Base-by-base conservation (phyloP, 192 early-diverging fungal species). In the Backusella australiensis region DNA sequence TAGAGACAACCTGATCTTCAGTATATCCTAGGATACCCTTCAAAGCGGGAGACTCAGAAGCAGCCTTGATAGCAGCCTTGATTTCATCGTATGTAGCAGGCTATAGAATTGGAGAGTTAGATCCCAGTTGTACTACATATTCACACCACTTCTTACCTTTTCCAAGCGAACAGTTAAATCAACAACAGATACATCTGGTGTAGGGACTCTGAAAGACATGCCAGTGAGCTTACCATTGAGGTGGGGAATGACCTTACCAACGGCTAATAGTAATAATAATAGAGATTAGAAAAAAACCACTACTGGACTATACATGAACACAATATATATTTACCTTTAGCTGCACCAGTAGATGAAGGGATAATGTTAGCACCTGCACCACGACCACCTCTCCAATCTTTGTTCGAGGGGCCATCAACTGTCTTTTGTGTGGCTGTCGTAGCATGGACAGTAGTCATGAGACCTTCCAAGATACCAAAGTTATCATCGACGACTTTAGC, bases 391-490 rank as follows among this genome's bases (percentile, higher is more conserved):
- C 97, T 90, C 95, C 96, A 97, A 91, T 97, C 96, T 85, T 95
- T 95, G 81, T 90, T 91, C 12, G 96, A 97, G 41, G 96, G 96
- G 67, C 94, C 93, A 87, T 99, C 97, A 77, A 99, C 97, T 68
- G 96, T 98, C 93, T 99, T 99, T 86, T 99, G 97, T 83, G 97
- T 97, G 80, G 97, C 96, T 65, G 97, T 98, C 81, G 91, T 91
- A 80, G 97, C 94, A 86, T 98, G 97, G 83, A 95, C 93, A 44
- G 97, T 98, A 80, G 94, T 97, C 97, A 98, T 98, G 68, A 98
- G 86, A 78, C 91, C 97, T 89, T 97, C 96, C 46, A 91, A 82
- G 78, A 98, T 95, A 73, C 97, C 97, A 84, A 97, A 97, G 83
- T 95, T 89, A 80, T 97, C 96, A 86, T 98, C 78, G 83, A 98